Evolutionary conservation across 2,329 filamentous ascomycete genomes (phyloP).

Genomic region (Ophiostoma sp.): DNA sequence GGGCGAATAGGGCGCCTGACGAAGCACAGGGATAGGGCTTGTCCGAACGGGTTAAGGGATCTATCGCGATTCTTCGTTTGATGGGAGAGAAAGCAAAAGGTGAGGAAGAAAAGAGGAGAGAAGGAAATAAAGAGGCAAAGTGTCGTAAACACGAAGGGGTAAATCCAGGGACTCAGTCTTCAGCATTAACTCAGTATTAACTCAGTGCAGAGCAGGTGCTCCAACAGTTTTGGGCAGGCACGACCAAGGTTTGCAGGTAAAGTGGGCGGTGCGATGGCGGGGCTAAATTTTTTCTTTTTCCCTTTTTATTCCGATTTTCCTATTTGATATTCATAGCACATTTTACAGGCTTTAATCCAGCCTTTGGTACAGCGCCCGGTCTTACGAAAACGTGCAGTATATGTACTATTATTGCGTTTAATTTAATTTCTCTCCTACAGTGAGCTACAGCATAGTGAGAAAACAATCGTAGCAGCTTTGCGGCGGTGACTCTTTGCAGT

Average conservation of each 20-base stretch:
- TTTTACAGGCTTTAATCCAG: background rate
- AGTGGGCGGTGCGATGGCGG: conserved; percentile 24
- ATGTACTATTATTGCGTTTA: background rate
- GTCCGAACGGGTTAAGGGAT: conserved; percentile 5
- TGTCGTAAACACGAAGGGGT: conserved; percentile 13
- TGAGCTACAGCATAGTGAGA: background rate
- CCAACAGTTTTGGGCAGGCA: conserved; percentile 16
- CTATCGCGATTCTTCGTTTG: conserved; percentile 11
- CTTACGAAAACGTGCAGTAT: background rate
- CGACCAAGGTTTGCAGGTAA: conserved; percentile 17
- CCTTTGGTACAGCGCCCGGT: background rate
- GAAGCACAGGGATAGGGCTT: conserved; percentile 18
- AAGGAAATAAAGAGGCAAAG: background rate
- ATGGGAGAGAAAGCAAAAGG: background rate
- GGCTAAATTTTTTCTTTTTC: conserved; percentile 19
- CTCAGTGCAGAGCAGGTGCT: background rate
- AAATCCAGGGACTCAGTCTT: background rate
- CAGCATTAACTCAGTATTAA: background rate
- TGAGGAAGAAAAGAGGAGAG: background rate
- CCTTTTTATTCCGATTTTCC: background rate
- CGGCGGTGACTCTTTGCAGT: background rate
- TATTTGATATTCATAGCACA: background rate
- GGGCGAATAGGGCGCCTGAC: conserved; percentile 2
- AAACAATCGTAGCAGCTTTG: no score
- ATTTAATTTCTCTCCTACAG: background rate